phyloP scores from a whole-genome alignment of 768 basidiomycete species.

The Amanita polypyramis region DNA sequence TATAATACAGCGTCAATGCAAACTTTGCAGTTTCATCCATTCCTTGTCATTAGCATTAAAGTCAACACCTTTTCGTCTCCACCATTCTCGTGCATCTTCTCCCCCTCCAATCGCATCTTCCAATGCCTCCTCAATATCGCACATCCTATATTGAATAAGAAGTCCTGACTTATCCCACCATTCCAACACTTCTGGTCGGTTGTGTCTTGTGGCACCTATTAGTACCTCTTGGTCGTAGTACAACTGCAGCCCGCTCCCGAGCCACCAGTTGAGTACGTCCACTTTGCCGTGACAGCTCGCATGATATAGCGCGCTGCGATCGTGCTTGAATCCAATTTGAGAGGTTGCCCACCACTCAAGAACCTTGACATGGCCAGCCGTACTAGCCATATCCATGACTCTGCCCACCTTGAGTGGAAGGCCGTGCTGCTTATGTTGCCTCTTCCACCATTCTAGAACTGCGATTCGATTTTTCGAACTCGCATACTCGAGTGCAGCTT shows the following conservation, averaged over 20 bases:
- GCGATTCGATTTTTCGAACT: slow-evolving; percentile 68
- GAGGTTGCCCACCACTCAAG: slow-evolving; percentile 84
- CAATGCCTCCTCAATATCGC: slow-evolving; percentile 85
- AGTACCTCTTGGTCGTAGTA: slow-evolving; percentile 76
- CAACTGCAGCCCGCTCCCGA: slow-evolving; percentile 64
- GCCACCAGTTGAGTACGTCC: slow-evolving; percentile 78
- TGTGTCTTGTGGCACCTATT: slow-evolving; percentile 71
- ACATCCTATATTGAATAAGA: slow-evolving; percentile 79
- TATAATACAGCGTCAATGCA: slow-evolving; percentile 39
- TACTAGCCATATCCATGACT: slow-evolving; percentile 79
- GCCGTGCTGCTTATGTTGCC: slow-evolving; percentile 33
- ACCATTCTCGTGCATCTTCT: slow-evolving; percentile 67
- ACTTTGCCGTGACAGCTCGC: slow-evolving; percentile 75
- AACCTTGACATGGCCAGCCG: slow-evolving; percentile 61
- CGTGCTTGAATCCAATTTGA: slow-evolving; percentile 69
- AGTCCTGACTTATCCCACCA: slow-evolving; percentile 84
- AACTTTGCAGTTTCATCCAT: slow-evolving; percentile 76
- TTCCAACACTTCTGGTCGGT: slow-evolving; percentile 70
- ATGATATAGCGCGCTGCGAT: slow-evolving; percentile 64
- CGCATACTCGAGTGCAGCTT: slow-evolving; percentile 70
- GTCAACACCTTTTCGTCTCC: slow-evolving; percentile 72
- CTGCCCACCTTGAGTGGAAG: slow-evolving; percentile 73
- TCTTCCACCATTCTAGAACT: slow-evolving; percentile 80
- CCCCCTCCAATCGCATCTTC: slow-evolving; percentile 84
- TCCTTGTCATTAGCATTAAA: slow-evolving; percentile 79